These are phyloP conservation scores for Gnetum montanum DNA, from an alignment of 75 land plant species.

Conservation along the genomic window DNA sequence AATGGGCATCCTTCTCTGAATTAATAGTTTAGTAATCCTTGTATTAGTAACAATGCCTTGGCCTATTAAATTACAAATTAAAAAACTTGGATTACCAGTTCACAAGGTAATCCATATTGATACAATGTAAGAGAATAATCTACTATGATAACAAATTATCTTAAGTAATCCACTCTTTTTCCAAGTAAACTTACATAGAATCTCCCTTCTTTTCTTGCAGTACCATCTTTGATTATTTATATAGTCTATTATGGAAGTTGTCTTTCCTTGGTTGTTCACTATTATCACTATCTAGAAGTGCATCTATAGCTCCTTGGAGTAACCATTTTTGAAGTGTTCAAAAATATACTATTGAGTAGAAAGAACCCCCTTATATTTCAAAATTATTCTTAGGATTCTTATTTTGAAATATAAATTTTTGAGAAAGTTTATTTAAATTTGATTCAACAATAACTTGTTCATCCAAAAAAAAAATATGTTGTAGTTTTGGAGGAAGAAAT, in stretches of 20 bases:
- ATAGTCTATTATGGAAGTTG: conserved; percentile 14
- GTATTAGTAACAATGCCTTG: background rate
- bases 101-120: conserved; percentile 8
- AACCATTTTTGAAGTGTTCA: too few species aligned
- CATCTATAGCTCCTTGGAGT: too few species aligned
- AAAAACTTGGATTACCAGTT: background rate
- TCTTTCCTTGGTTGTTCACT: conserved; percentile 4
- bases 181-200: conserved; percentile 16
- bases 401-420: too few species aligned
- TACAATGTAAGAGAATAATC: conserved; percentile 15
- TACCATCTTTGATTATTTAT: conserved; percentile 22
- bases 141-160: conserved; percentile 12
- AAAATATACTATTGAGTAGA: too few species aligned
- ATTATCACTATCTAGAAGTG: background rate
- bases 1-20: background rate
- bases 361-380: too few species aligned
- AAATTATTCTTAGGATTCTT: too few species aligned
- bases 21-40: background rate
- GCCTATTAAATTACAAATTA: background rate
- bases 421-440: too few species aligned
- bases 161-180: conserved; percentile 18
- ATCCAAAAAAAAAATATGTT: background rate
- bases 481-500: background rate
- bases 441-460: too few species aligned
- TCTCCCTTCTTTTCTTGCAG: conserved; percentile 18